phyloP scores from a whole-genome alignment of 495 filamentous ascomycete genomes.

The Aspergillus nidulans region DNA sequence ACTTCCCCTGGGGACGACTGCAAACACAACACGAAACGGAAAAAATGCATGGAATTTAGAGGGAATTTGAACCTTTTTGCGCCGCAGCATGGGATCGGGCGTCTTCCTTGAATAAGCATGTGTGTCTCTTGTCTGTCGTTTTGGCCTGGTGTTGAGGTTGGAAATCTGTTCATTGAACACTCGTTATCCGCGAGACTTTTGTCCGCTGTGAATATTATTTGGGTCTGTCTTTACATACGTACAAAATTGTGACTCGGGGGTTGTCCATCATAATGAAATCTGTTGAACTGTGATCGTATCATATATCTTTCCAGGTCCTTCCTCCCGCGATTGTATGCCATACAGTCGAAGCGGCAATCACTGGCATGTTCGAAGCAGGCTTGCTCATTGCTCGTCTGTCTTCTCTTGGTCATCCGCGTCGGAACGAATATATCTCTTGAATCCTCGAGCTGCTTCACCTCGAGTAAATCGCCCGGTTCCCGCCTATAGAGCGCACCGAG shows the following conservation, averaged over 20 bases:
- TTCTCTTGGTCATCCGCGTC: not conserved
- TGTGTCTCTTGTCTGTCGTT: slow-evolving; percentile 17
- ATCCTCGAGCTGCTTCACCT: too few relatives aligned
- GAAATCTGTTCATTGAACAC: slow-evolving; percentile 3
- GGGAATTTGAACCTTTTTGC: slow-evolving; percentile 1
- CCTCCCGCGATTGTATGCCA: not conserved
- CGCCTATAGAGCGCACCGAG: too few relatives aligned
- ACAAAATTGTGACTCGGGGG: not conserved
- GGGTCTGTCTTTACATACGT: slow-evolving; percentile 1
- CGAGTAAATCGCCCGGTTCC: too few relatives aligned
- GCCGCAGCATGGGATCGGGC: slow-evolving; percentile 16
- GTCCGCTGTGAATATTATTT: slow-evolving; percentile 8
- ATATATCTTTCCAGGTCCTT: not conserved
- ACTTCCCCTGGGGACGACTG: not conserved
- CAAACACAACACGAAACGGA: not conserved
- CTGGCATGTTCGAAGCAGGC: not conserved
- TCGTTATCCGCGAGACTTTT: slow-evolving; percentile 12
- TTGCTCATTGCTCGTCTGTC: not conserved
- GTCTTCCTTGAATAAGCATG: slow-evolving; percentile 22
- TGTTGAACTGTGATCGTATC: not conserved
- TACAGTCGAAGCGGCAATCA: not conserved
- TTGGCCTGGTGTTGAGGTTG: slow-evolving; percentile 18
- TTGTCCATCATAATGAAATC: not conserved
- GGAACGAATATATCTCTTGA: too few relatives aligned
- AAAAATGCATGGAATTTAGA: not conserved